A percentile compares a stretch with the other conserved stretches of the same genome.
Evolutionary conservation across 495 filamentous ascomycete species (phyloP).

Genomic region (Talaromyces proteolyticus): DNA sequence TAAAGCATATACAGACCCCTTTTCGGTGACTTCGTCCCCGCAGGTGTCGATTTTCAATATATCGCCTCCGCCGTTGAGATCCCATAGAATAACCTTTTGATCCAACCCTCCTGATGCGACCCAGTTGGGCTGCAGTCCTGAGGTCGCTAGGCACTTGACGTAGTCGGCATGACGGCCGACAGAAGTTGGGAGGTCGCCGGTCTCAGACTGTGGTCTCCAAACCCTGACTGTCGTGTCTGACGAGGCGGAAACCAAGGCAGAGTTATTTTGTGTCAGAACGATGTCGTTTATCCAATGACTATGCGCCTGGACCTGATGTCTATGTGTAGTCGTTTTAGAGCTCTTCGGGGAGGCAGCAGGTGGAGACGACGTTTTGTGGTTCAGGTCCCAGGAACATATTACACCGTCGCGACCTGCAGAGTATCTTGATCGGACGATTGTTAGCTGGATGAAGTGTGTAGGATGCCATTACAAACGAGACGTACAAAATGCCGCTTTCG

Average conservation of each 20-base stretch:
- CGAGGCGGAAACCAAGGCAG: conserved; percentile 85
- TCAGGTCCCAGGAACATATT: conserved; percentile 91
- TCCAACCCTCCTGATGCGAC: conserved; percentile 95
- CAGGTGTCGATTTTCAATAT: conserved; percentile 77
- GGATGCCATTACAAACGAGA: background rate
- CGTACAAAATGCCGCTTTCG: conserved; percentile 82
- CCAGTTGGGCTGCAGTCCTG: conserved; percentile 67
- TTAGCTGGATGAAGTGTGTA: background rate
- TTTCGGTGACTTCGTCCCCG: conserved; percentile 72
- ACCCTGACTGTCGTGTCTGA: conserved; percentile 93
- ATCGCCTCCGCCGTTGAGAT: conserved; percentile 80
- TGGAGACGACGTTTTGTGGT: conserved; percentile 38
- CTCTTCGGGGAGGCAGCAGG: conserved; percentile 27
- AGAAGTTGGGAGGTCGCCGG: conserved; percentile 61
- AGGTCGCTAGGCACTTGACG: conserved; percentile 87
- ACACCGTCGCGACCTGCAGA: conserved; percentile 94
- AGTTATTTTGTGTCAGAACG: conserved; percentile 74
- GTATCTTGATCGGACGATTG: conserved; percentile 52
- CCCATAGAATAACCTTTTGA: conserved; percentile 88
- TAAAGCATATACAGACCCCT: conserved; percentile 92
- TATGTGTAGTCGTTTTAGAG: conserved; percentile 56
- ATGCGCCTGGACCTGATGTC: conserved; percentile 90
- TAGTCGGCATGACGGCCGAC: conserved; percentile 95
- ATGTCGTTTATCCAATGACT: conserved; percentile 99
- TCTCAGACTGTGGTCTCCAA: conserved; percentile 81